Evolutionary conservation across 2,329 filamentous ascomycete species (phyloP).

Genomic region (Fusarium abutilonis): DNA sequence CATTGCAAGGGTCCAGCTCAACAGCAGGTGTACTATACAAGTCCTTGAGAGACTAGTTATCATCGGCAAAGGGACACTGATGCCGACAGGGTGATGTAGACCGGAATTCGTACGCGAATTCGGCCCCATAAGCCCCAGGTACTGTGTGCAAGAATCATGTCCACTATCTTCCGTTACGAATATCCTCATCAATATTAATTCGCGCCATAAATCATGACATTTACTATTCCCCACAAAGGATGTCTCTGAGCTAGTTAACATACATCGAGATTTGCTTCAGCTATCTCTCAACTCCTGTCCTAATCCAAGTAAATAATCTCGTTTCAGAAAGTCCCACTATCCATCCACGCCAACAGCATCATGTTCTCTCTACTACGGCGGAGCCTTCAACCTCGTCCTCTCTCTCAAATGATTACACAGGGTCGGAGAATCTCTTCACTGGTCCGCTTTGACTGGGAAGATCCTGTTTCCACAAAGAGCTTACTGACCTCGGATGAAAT

Average conservation of each 20-base stretch:
- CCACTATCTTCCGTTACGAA: not conserved
- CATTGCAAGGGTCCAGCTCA: too few relatives aligned
- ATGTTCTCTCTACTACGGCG: not conserved
- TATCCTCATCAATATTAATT: too few relatives aligned
- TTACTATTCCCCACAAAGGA: too few relatives aligned
- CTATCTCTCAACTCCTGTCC: too few relatives aligned
- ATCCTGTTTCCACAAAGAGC: conserved; percentile 78
- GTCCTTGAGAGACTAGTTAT: not conserved
- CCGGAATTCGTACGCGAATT: not conserved
- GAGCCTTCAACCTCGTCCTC: not conserved
- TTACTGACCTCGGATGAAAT: conserved; percentile 89
- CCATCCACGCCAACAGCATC: not conserved
- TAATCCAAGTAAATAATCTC: too few relatives aligned
- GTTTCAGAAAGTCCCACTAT: too few relatives aligned
- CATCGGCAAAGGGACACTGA: not conserved
- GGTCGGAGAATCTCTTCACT: not conserved
- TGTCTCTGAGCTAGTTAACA: too few relatives aligned
- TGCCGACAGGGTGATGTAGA: not conserved
- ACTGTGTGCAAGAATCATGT: not conserved
- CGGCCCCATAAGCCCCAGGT: not conserved
- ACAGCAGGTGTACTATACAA: not conserved
- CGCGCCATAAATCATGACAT: too few relatives aligned
- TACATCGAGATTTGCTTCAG: too few relatives aligned
- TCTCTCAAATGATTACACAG: not conserved
- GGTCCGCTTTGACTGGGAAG: conserved; percentile 82